These are phyloP conservation scores for Albifimbria verrucaria DNA, from an alignment of 2,329 filamentous ascomycete genomes.

Conservation along the genomic window DNA sequence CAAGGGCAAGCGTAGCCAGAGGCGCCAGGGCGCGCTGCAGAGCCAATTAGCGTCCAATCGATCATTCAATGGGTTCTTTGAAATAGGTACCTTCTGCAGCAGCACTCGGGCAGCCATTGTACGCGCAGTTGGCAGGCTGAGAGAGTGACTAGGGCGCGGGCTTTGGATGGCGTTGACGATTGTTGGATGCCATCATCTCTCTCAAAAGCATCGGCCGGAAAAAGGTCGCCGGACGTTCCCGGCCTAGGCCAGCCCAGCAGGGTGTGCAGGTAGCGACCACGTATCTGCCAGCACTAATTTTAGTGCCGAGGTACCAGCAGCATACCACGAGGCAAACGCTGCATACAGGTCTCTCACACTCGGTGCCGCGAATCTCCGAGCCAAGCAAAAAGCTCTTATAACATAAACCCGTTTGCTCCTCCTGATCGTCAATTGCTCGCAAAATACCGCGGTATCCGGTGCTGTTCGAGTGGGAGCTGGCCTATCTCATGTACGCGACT, in stretches of 20 bases:
- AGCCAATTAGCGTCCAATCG: conserved; percentile 24
- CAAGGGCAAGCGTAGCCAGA: conserved; percentile 49
- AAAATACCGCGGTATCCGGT: background rate
- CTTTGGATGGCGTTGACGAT: conserved; percentile 16
- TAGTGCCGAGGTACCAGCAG: background rate
- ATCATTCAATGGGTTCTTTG: conserved; percentile 6
- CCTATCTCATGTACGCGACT: background rate
- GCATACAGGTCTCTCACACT: conserved; percentile 6
- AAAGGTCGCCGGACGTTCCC: conserved; percentile 24
- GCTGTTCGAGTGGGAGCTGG: background rate
- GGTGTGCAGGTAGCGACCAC: background rate
- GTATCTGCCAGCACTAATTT: background rate
- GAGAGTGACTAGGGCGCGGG: conserved; percentile 18
- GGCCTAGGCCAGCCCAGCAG: conserved; percentile 4
- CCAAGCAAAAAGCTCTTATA: background rate
- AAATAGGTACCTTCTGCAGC: conserved; percentile 48
- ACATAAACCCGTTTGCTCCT: background rate
- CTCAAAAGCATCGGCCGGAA: conserved; percentile 20
- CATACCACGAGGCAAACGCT: background rate
- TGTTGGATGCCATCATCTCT: conserved; percentile 14
- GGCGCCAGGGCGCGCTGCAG: conserved; percentile 49
- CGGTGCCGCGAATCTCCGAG: background rate
- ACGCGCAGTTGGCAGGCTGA: conserved; percentile 42
- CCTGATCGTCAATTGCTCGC: conserved; percentile 2
- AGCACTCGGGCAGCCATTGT: conserved; percentile 60